These are phyloP conservation scores for Didymella pomorum DNA, from an alignment of 2,329 filamentous ascomycete genomes.

Conservation along the genomic window DNA sequence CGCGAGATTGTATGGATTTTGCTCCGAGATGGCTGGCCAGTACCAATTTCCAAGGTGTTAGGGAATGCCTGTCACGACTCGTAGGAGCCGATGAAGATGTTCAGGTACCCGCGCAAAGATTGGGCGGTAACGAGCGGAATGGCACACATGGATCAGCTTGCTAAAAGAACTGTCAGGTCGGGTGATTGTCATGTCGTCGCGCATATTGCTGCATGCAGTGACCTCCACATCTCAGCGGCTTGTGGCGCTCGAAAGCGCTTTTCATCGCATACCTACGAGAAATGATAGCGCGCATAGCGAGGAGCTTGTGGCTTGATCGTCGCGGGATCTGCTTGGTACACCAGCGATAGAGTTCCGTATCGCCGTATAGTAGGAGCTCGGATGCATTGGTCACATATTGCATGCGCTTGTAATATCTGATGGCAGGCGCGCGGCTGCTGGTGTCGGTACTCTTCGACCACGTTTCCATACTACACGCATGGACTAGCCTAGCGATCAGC, in stretches of 20 bases:
- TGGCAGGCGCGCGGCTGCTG: not conserved
- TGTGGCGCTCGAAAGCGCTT: not conserved
- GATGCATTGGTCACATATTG: not conserved
- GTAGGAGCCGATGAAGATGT: slow-evolving; percentile 13
- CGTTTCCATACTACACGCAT: not conserved
- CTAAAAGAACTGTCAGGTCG: slow-evolving; percentile 10
- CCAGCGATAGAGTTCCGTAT: not conserved
- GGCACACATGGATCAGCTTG: slow-evolving; percentile 20
- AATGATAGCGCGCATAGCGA: slow-evolving; percentile 1
- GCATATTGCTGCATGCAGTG: slow-evolving; percentile 19
- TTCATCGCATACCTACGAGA: not conserved
- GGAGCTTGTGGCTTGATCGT: slow-evolving; percentile 5
- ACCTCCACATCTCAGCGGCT: slow-evolving; percentile 1
- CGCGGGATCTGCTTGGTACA: slow-evolving; percentile 3
- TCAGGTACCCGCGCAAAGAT: slow-evolving; percentile 20
- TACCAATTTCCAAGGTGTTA: slow-evolving; percentile 9
- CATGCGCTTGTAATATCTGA: not conserved
- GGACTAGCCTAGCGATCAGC: not conserved
- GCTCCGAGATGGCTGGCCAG: slow-evolving; percentile 1
- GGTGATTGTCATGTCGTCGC: slow-evolving; percentile 13
- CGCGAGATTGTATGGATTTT: slow-evolving; percentile 9
- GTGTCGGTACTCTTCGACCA: not conserved
- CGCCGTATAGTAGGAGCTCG: not conserved
- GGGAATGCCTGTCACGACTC: slow-evolving; percentile 13
- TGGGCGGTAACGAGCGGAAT: slow-evolving; percentile 18